A percentile compares a stretch with the other conserved stretches of the same genome.
phyloP scores from a whole-genome alignment of 2,329 filamentous ascomycete species.

The Mariannaea elegans region DNA sequence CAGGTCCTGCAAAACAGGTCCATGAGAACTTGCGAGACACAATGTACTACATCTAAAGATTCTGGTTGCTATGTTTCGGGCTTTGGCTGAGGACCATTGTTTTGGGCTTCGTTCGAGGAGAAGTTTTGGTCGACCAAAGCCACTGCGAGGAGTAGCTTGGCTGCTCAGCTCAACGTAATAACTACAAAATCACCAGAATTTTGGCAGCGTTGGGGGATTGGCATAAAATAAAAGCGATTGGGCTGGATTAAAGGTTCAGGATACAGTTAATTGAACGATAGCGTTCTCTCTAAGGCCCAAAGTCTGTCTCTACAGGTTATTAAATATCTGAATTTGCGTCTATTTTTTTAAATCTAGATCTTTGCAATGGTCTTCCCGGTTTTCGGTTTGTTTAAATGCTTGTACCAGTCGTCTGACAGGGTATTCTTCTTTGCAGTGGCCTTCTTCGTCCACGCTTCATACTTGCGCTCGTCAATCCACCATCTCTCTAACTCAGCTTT shows the following conservation, averaged over 20 bases:
- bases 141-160: not conserved
- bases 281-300: too few species aligned
- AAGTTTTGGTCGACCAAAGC: too few species aligned
- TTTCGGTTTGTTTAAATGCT: slow-evolving; percentile 55
- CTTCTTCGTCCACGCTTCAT: slow-evolving; percentile 63
- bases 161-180: not conserved
- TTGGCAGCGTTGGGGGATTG: too few species aligned
- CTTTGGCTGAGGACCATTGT: too few species aligned
- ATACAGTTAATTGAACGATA: too few species aligned
- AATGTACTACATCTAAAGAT: slow-evolving; percentile 65
- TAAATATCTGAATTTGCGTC: not conserved
- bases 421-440: slow-evolving; percentile 63
- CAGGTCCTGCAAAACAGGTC: slow-evolving; percentile 40
- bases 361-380: slow-evolving; percentile 22
- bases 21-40: slow-evolving; percentile 54
- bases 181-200: too few species aligned
- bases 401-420: slow-evolving; percentile 58
- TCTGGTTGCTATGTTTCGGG: not conserved
- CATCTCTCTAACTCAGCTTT: slow-evolving; percentile 64
- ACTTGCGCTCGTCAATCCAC: slow-evolving; percentile 64
- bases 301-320: not conserved
- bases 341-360: slow-evolving; percentile 41
- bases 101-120: too few species aligned
- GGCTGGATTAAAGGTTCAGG: too few species aligned
- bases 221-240: too few species aligned